phyloP scores from a whole-genome alignment of 2,329 filamentous ascomycete genomes.

The Lachnellula suecica region DNA sequence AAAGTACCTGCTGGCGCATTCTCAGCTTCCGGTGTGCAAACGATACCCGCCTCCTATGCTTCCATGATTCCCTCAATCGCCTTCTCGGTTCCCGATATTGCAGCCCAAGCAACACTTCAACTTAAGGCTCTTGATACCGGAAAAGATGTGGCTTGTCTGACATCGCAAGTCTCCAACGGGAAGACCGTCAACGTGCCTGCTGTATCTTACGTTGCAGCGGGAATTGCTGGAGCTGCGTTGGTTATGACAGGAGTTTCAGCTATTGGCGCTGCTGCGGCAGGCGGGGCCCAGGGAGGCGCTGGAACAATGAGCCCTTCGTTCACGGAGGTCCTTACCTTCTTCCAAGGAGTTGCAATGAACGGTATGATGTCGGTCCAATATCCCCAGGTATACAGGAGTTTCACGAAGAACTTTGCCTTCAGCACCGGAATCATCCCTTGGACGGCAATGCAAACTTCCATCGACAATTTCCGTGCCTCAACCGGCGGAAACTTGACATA shows the following conservation, averaged over 20 bases:
- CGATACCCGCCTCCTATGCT: constrained; percentile 70
- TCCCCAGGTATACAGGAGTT: constrained; percentile 83
- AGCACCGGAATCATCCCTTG: constrained; percentile 82
- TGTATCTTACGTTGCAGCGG: constrained; percentile 80
- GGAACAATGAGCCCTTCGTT: constrained; percentile 79
- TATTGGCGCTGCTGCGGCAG: constrained; percentile 55
- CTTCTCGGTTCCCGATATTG: constrained; percentile 86
- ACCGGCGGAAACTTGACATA: constrained; percentile 86
- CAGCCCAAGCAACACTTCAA: constrained; percentile 78
- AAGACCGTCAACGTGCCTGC: constrained; percentile 75
- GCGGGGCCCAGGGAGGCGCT: constrained; percentile 51
- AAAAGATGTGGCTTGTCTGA: constrained; percentile 74
- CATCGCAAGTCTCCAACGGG: constrained; percentile 81
- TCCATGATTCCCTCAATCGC: constrained; percentile 82
- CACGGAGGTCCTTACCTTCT: constrained; percentile 81
- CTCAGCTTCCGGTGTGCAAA: constrained; percentile 67
- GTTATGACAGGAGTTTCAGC: constrained; percentile 72
- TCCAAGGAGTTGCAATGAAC: constrained; percentile 92
- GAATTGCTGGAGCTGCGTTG: constrained; percentile 82
- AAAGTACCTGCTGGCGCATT: constrained; percentile 74
- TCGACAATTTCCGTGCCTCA: constrained; percentile 75
- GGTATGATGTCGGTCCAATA: constrained; percentile 94
- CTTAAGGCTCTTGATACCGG: constrained; percentile 62
- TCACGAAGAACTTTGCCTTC: constrained; percentile 91
- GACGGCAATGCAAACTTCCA: constrained; percentile 74